Base-by-base conservation (phyloP, 805 yeast genomes). In the Yamadazyma paraphyllophila region DNA sequence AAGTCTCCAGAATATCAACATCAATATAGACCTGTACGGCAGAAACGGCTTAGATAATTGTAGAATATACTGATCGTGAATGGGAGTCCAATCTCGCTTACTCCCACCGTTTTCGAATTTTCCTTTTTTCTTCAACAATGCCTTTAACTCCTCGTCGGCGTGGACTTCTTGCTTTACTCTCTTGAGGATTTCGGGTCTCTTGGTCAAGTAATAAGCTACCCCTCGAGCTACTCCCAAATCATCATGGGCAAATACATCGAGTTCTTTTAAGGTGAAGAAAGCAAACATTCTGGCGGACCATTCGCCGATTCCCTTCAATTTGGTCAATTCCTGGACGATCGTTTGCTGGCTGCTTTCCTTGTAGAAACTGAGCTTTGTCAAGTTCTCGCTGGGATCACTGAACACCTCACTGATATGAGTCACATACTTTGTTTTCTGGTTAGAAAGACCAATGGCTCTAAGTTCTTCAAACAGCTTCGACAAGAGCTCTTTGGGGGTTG, bases 231-330 rank as follows among this genome's bases (percentile, higher is more conserved):
- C 78, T 1, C 97, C 97, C 39, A 91, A 65, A 64, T 91, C 97
- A 14, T 82, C 88, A 4, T 78, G 67, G 4, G 94, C 84, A 61
- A 88, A 88, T 0, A 88, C 79, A 60, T 91, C 83, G 58, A 78
- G 59, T 46, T 87, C 74, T 20, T 74, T 75, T 37, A 90, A 65
- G 1, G 86, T 85, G 58, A 88, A 88, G 16, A 84, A 58, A 13
- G 87, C 64, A 62, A 89, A 91, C 96, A 91, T 91, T 44, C 85
- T 85, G 0, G 94, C 91, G 4, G 90, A 80, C 98, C 98, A 91
- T 1, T 75, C 74, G 0, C 94, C 95, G 13, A 87, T 76, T 0
- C 95, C 95, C 56, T 85, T 85, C 50, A 85, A 67, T 20, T 60
- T 60, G 0, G 77, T 74, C 43, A 84, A 62, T 46, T 74, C 76